These are phyloP conservation scores for Paramecium primaurelia DNA, from an alignment of 73 alveolate genomes.

Conservation along the genomic window DNA sequence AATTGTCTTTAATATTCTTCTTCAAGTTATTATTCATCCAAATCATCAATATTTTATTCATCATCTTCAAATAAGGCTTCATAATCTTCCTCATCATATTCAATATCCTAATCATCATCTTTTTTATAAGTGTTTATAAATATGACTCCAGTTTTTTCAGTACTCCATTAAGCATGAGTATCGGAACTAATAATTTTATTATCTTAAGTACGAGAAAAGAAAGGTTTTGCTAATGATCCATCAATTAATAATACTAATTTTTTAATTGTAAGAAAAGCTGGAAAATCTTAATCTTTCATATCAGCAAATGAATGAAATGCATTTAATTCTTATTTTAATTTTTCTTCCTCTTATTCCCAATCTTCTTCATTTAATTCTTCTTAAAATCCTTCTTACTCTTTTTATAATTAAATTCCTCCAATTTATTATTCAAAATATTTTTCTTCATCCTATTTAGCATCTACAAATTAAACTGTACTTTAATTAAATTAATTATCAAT, in stretches of 20 bases:
- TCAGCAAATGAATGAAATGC: slow-evolving; percentile 67
- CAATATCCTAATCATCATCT: slow-evolving; percentile 55
- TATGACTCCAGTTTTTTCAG: slow-evolving; percentile 77
- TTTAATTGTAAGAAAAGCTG: slow-evolving; percentile 82
- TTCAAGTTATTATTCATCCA: slow-evolving; percentile 24
- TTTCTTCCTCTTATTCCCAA: slow-evolving; percentile 72
- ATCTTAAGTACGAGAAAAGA: slow-evolving; percentile 74
- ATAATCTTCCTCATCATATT: slow-evolving; percentile 60
- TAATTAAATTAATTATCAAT: neutral
- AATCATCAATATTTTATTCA: neutral
- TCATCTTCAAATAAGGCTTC: slow-evolving; percentile 42
- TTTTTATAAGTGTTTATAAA: slow-evolving; percentile 73
- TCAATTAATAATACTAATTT: slow-evolving; percentile 79
- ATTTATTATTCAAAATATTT: neutral
- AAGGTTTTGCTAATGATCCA: slow-evolving; percentile 75
- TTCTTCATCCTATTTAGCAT: slow-evolving; percentile 30
- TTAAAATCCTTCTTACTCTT: slow-evolving; percentile 16
- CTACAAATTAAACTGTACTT: neutral
- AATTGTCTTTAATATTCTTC: slow-evolving; percentile 54
- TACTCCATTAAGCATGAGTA: slow-evolving; percentile 76
- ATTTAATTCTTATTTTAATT: slow-evolving; percentile 58
- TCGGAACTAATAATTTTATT: slow-evolving; percentile 73
- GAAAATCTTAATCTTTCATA: slow-evolving; percentile 72
- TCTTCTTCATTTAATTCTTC: slow-evolving; percentile 49
- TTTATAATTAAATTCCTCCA: slow-evolving; percentile 36